Evolutionary conservation across 208 protist genomes (phyloP), one percentile per base, ranked within the genome.

Genomic region (Porcisia deanei): DNA sequence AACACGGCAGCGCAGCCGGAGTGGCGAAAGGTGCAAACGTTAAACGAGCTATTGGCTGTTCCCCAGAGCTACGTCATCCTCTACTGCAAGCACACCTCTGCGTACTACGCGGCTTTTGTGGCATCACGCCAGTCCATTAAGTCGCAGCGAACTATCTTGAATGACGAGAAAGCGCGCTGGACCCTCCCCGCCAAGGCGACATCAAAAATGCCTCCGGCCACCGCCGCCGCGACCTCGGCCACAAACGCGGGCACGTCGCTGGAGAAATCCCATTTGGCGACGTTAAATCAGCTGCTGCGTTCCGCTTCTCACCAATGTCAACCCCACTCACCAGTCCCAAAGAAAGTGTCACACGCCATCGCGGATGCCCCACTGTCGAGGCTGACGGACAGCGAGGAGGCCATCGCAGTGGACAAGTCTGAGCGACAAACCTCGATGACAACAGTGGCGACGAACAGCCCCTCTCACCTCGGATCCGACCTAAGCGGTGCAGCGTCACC

Each of bases 101-200:
- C 69, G 43, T 82, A 76, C 73, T 85, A 85, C 73, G 77, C 81
- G 1, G 81, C 81, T 22, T 61, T 85, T 39, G 70, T 73, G 2
- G 54, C 72, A 6, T 71, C 71, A 16, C 39, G 76, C 9, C 77
- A 81, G 9, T 54, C 69, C 6, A 54, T 60, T 52, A 58, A 73
- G 45, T 45, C 77, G 22, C 57, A 52, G 37, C 54, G 16, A 57
- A 39, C 25, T 16, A 45, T 34, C 53, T 18, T 16, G 53, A 18
- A 41, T 16, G 37, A 18, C 49, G 53, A 61, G 30, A 59, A 37
- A 16, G n/a, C 53, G 67, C 49, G 8, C 34, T 59, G 25, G 49
- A 3, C 49, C 5, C 45, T 60, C 18, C 49, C 67, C 52, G 14
- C 20, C 49, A 71, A 45, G 16, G 53, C 25, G 20, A 47, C 43